These are phyloP conservation scores for Sporothrix dimorphospora DNA, from an alignment of 2,329 filamentous ascomycete species.

Conservation along the genomic window DNA sequence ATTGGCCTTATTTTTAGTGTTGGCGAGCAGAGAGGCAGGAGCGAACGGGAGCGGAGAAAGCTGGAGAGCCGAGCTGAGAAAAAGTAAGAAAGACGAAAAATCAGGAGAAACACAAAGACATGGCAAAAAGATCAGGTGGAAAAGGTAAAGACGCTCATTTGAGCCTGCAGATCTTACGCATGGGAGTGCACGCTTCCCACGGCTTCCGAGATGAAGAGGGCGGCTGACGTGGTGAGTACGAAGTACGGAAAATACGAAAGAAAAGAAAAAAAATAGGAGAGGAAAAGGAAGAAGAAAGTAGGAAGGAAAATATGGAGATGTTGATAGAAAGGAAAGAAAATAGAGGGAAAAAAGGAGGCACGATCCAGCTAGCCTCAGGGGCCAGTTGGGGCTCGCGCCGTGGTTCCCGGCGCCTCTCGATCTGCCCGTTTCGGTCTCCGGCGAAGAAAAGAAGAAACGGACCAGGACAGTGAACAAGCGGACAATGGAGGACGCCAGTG, in stretches of 20 bases:
- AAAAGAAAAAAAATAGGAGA: background rate
- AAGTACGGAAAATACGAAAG: conserved; percentile 5
- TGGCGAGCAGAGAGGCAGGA: background rate
- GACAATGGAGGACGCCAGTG: background rate
- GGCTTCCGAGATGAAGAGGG: background rate
- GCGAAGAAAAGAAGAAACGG: background rate
- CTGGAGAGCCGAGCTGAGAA: conserved; percentile 9
- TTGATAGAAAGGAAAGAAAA: background rate
- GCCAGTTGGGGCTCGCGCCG: background rate
- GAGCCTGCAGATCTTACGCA: conserved; percentile 26
- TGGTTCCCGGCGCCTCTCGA: conserved; percentile 9
- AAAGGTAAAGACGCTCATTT: conserved; percentile 22
- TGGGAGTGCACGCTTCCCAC: background rate
- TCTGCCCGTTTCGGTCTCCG: conserved; percentile 24
- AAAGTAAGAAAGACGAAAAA: background rate
- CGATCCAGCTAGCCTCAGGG: background rate
- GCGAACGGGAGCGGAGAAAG: background rate
- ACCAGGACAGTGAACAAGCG: background rate
- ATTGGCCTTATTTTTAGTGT: conserved; percentile 16
- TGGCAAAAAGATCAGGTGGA: background rate
- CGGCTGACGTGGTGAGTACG: conserved; percentile 2
- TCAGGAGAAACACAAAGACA: background rate
- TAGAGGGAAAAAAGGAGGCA: too few relatives aligned
- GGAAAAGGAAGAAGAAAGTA: background rate
- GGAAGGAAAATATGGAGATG: background rate